These are phyloP conservation scores for Beauveria rudraprayagi DNA, from an alignment of 2,329 filamentous ascomycete genomes.

Conservation along the genomic window DNA sequence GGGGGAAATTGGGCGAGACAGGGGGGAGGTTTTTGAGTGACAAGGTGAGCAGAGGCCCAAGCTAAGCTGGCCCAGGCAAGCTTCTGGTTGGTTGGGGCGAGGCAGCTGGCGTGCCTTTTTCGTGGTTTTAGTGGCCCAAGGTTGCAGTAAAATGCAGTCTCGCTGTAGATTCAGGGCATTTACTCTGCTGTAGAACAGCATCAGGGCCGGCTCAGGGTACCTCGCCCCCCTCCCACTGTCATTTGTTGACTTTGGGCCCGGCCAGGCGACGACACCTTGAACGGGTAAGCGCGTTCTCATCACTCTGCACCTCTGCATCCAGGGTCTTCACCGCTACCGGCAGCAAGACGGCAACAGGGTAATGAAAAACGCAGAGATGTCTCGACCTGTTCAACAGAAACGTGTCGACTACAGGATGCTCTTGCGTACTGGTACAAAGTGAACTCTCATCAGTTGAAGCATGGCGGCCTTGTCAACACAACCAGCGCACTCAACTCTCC, in stretches of 20 bases:
- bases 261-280: not conserved
- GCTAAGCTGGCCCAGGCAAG: not conserved
- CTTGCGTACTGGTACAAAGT: too few species aligned
- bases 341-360: not conserved
- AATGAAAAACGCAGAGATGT: not conserved
- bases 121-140: constrained; percentile 6
- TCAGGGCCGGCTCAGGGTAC: not conserved
- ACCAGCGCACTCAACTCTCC: not conserved
- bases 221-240: not conserved
- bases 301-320: not conserved
- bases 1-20: constrained; percentile 38
- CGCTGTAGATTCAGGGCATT: not conserved
- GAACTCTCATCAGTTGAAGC: not conserved
- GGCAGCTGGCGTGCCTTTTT: not conserved
- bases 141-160: not conserved
- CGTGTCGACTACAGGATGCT: too few species aligned
- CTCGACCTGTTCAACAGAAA: not conserved
- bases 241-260: constrained; percentile 7
- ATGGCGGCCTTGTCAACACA: not conserved
- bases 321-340: constrained; percentile 1
- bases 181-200: not conserved
- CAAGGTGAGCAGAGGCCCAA: not conserved
- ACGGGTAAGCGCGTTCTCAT: constrained; percentile 2
- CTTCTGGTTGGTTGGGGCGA: constrained; percentile 4
- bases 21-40: constrained; percentile 15